phyloP scores from a whole-genome alignment of 1,284 basidiomycete genomes.

The Cryptococcus hybrid region DNA sequence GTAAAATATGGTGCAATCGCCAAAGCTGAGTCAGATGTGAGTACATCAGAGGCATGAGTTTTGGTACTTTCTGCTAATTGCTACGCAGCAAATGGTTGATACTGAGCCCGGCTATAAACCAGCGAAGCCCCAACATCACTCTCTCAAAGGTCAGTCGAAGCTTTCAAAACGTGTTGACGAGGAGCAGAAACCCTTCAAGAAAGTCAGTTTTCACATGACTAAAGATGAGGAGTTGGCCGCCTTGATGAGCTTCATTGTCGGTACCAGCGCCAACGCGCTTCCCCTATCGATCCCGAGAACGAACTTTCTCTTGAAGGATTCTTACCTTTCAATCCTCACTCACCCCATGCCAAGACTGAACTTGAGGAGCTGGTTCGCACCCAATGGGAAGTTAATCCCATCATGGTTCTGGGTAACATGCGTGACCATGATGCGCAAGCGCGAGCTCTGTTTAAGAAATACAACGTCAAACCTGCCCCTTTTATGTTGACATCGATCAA shows the following conservation, averaged over 20 bases:
- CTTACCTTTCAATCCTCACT: conserved; percentile 20
- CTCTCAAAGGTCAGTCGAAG: conserved; percentile 18
- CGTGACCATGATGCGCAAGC: conserved; percentile 13
- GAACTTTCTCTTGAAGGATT: conserved; percentile 16
- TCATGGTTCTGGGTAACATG: conserved; percentile 25
- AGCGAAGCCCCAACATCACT: conserved; percentile 18
- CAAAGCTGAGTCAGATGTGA: conserved; percentile 12
- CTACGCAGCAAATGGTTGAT: conserved; percentile 9
- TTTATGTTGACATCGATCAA: conserved; percentile 26
- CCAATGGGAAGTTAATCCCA: conserved; percentile 24
- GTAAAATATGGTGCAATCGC: conserved; percentile 13
- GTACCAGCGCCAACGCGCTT: conserved; percentile 20
- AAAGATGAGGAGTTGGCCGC: conserved; percentile 24
- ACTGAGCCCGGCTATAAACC: conserved; percentile 20
- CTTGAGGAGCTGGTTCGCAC: conserved; percentile 17
- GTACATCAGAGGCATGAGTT: background rate
- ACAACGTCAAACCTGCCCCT: conserved; percentile 23
- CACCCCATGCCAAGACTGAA: conserved; percentile 13
- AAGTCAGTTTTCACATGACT: conserved; percentile 13
- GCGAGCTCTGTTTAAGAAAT: conserved; percentile 13
- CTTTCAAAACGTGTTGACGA: conserved; percentile 7
- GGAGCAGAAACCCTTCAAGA: background rate
- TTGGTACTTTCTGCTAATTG: no score
- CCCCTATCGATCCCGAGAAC: conserved; percentile 15
- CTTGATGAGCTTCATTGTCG: conserved; percentile 23